Conservation (phyloP, 2,329 filamentous ascomycete species). For the Trichophyton benhamiae region DNA sequence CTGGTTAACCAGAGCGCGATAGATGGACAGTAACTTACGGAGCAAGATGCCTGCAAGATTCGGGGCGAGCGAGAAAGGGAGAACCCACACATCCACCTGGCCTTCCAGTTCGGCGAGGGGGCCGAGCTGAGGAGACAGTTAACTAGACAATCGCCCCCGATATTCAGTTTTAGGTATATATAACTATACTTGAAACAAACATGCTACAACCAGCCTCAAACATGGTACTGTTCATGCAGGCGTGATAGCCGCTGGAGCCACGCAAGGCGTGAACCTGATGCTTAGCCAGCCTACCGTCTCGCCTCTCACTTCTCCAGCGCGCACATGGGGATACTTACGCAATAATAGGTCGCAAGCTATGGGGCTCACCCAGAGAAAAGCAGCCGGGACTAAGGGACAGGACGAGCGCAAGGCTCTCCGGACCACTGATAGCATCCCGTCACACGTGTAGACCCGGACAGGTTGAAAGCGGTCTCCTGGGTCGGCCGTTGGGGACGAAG, state of each 20-base stretch:
- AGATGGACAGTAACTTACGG: too few relatives aligned
- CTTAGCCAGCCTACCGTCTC: not conserved
- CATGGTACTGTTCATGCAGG: not conserved
- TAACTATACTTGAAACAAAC: not conserved
- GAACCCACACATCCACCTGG: not conserved
- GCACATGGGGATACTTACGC: not conserved
- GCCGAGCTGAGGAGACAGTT: not conserved
- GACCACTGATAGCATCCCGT: not conserved
- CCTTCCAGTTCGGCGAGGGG: not conserved
- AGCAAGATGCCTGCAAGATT: not conserved
- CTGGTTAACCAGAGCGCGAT: too few relatives aligned
- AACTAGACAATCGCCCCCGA: too few relatives aligned
- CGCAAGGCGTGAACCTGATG: not conserved
- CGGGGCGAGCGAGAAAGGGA: not conserved
- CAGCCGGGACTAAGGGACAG: not conserved
- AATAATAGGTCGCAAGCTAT: not conserved
- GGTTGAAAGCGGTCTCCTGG: not conserved
- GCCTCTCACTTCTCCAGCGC: not conserved
- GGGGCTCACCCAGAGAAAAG: not conserved
- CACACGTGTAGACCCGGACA: not conserved
- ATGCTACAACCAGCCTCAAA: not conserved
- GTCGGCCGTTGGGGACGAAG: not conserved
- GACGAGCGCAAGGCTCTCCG: not conserved
- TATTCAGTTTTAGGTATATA: not conserved
- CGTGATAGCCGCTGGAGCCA: conserved; percentile 1